phyloP scores from a whole-genome alignment of 139 green algal species.

The Chlorella sp. region DNA sequence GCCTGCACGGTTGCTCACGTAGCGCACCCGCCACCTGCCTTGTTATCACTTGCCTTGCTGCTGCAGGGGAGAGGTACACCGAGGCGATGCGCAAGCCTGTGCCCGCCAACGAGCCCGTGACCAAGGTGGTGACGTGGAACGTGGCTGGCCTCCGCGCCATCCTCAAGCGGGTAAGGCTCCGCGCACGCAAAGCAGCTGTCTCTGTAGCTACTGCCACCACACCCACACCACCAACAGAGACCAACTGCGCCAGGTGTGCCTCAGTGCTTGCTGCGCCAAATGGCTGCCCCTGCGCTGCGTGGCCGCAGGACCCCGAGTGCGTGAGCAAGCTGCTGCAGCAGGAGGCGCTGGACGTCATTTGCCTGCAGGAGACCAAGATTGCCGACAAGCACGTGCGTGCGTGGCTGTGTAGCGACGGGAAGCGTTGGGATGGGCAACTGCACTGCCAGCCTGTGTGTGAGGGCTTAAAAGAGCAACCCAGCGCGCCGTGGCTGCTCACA shows the following conservation, averaged over 20 bases:
- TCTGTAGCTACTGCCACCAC: no score
- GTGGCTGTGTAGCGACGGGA: no score
- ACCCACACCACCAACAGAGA: not conserved
- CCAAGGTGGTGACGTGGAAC: slow-evolving; percentile 57
- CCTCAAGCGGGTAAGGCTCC: slow-evolving; percentile 46
- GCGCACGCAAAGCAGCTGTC: not conserved
- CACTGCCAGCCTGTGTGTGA: not conserved
- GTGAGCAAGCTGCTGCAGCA: slow-evolving; percentile 41
- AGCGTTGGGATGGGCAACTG: no score
- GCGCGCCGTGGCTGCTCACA: not conserved
- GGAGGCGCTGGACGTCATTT: slow-evolving; percentile 55
- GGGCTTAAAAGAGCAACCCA: not conserved
- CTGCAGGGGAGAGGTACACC: slow-evolving; percentile 28
- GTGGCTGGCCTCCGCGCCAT: slow-evolving; percentile 55
- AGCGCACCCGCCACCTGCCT: not conserved
- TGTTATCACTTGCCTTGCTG: not conserved
- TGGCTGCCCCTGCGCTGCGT: not conserved
- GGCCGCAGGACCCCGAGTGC: slow-evolving; percentile 31
- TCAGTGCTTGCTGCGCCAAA: not conserved
- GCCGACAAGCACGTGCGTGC: slow-evolving; percentile 30
- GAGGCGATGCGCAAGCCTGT: slow-evolving; percentile 23
- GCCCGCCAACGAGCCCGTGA: slow-evolving; percentile 6
- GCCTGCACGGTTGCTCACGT: not conserved
- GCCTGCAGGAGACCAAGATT: slow-evolving; percentile 72
- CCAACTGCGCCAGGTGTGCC: not conserved